Evolutionary conservation across 768 basidiomycete species (phyloP), one percentile per base, ranked within the genome.

Genomic region (Mycena galopus): DNA sequence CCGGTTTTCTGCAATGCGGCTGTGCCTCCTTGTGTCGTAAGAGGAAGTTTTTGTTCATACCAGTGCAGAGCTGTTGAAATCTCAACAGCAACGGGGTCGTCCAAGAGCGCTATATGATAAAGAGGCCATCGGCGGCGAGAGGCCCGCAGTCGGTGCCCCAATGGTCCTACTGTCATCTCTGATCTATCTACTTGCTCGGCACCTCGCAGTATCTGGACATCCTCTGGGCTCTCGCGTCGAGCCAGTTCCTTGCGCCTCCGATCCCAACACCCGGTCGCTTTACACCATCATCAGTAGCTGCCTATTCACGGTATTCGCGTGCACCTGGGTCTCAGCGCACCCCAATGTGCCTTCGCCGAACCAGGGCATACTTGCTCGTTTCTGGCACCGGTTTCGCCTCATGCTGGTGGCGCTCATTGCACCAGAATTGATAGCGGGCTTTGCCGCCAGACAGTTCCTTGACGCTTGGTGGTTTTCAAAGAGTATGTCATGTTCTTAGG

Each of bases 271-370:
- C 55, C 55, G 55, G 19, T 32, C 55, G 1, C 19, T 57, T 57
- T 33, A 33, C 55, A n/a, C 8, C 21, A 33, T 57, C 32, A 21
- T 57, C 55, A 57, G 55, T 14, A 21, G 55, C 55, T 57, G 55
- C 55, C 29, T 57, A 3, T 30, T 21, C 27, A 57, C 55, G 3
- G 21, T 57, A 32, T 57, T 57, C 21, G 55, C 55, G 19, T 57
- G 55, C 55, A 57, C 55, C 21, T 57, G 55, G 55, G 55, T 57
- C 32, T 57, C 55, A 10, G 55, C 33, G 6, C 55, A 57, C 32
- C 53, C 53, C 16, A 55, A 55, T 14, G 53, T 55, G 5, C 53
- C 53, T 30, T 16, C 17, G 29, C 53, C 51, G 23, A 27, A 27
- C 12, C 50, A 25, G n/a, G 25, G 50, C 25, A 51, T 23, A 10